Base-by-base conservation (phyloP, 805 yeast genomes). In the Teunomyces lycoperdinae region DNA sequence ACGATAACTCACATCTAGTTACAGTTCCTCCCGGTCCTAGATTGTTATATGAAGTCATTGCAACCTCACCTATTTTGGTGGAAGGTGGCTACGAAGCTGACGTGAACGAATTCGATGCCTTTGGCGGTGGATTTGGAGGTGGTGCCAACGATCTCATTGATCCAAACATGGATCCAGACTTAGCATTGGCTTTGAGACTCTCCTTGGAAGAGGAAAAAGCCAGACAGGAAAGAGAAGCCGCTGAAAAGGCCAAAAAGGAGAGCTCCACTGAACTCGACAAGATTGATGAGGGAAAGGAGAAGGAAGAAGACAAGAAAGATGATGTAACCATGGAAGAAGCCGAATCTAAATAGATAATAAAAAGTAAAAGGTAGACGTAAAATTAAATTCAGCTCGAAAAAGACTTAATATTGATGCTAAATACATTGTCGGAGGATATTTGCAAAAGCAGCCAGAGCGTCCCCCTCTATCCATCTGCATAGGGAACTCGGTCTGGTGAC, bases 161-260 rank as follows among this genome's bases (percentile, higher is more conserved):
- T 67, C 92, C 96, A 29, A 83, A 84, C 55, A 86, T 89, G 83
- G 99, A 94, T 60, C 98, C 98, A 29, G 99, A 94, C 68, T 80
- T 94, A 63, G 99, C 98, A 0, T 77, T 94, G 76, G 99, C 98
- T 0, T 79, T 94, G 60, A 83, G 98, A 63, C 76, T 94, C 67
- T 92, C 98, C 0, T 76, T 94, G 60, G 98, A 94, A 63, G 99
- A 94, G 63, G 98, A 92, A 64, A 87, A 85, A 58, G 85, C 88
- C 44, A 83, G 98, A 71, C 97, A 89, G 63, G 96, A 88, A 55
- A 79, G 91, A 62, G 84, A 82, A 56, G 76, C 80, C 29, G 64
- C 65, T 3, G 75, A 70, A 33, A 58, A 60, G 49, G 59, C 62
- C 11, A 56, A 57, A 30, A 55, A 60, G 24, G 61, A 54, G 20